phyloP scores from a whole-genome alignment of 306 rosid species.

The Carpinus viminea region DNA sequence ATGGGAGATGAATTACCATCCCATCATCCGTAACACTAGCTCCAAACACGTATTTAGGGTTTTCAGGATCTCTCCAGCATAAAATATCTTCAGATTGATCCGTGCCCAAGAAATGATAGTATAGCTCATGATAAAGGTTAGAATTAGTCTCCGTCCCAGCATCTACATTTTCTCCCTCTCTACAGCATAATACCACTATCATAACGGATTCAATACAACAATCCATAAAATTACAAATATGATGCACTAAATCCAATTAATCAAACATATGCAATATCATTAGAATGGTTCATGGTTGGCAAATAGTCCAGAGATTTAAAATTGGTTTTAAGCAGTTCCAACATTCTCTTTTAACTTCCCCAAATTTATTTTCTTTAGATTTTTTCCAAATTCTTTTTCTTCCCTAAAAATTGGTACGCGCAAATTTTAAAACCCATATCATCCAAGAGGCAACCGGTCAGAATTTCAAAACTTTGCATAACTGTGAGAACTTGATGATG shows the following conservation, averaged over 20 bases:
- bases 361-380: too few relatives aligned
- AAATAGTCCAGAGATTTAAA: neutral
- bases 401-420: neutral
- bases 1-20: constrained; percentile 48
- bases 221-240: constrained; percentile 15
- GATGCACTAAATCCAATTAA: neutral
- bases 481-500: constrained; percentile 11
- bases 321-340: neutral
- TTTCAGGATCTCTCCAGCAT: constrained; percentile 83
- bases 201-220: constrained; percentile 18
- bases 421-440: neutral
- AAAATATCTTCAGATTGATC: constrained; percentile 83
- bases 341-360: neutral
- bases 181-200: constrained; percentile 34
- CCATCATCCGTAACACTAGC: constrained; percentile 76
- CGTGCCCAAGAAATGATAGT: constrained; percentile 81
- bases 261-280: neutral
- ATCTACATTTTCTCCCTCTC: constrained; percentile 64
- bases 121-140: constrained; percentile 74
- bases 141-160: constrained; percentile 88
- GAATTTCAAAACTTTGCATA: constrained; percentile 1
- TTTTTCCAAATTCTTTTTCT: neutral
- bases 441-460: neutral
- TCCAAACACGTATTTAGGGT: constrained; percentile 68
- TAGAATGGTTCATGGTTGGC: neutral